Evolutionary conservation across 805 yeast species (phyloP).

Genomic region (Ogataea pignaliae): DNA sequence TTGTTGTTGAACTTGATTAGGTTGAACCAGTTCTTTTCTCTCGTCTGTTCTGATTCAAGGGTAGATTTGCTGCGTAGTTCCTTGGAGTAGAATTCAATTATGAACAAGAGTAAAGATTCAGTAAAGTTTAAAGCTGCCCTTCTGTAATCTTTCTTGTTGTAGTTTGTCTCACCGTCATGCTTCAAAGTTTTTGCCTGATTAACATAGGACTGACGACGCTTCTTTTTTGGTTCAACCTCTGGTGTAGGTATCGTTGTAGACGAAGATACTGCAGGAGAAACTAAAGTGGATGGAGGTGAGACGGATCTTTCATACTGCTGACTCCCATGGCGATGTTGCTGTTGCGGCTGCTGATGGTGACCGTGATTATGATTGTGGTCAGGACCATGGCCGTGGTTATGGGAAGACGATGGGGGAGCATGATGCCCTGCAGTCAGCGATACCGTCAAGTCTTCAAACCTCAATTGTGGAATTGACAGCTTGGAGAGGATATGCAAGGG

Average conservation of each 20-base stretch:
- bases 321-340: too few relatives aligned
- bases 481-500: conserved; percentile 12
- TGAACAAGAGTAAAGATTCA: conserved; percentile 23
- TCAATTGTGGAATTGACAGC: conserved; percentile 14
- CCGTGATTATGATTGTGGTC: too few relatives aligned
- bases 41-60: neutral
- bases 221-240: neutral
- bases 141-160: conserved; percentile 10
- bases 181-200: conserved; percentile 9
- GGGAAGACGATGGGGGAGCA: too few relatives aligned
- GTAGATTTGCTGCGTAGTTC: conserved; percentile 7
- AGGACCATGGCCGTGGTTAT: too few relatives aligned
- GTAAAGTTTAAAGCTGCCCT: conserved; percentile 18
- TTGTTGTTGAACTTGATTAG: conserved; percentile 12
- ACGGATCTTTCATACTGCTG: too few relatives aligned
- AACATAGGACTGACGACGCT: conserved; percentile 1
- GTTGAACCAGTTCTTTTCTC: conserved; percentile 18
- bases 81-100: conserved; percentile 20
- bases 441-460: conserved; percentile 11
- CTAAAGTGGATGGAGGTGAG: too few relatives aligned
- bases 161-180: conserved; percentile 15
- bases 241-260: too few relatives aligned
- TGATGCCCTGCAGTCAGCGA: neutral
- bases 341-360: too few relatives aligned
- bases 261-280: too few relatives aligned